A percentile compares a stretch with the other conserved stretches of the same genome.
phyloP scores from a whole-genome alignment of 495 filamentous ascomycete genomes.

The Talaromyces nanjingensis region DNA sequence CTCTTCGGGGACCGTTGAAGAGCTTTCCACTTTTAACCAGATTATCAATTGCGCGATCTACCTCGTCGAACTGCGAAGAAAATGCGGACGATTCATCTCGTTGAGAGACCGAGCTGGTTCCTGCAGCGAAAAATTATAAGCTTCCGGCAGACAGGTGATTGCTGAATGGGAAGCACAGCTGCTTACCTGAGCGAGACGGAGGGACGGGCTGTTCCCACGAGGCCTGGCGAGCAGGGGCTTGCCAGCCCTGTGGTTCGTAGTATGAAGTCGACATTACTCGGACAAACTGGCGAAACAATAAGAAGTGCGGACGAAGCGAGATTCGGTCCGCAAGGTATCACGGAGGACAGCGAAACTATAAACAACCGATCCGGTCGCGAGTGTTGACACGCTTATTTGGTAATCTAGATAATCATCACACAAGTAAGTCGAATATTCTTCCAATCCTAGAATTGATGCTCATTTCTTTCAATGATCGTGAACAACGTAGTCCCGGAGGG shows the following conservation, averaged over 20 bases:
- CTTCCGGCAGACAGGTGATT: constrained; percentile 24
- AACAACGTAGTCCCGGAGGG: neutral
- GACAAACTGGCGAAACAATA: neutral
- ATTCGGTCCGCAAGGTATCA: neutral
- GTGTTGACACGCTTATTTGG: neutral
- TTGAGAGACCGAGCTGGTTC: constrained; percentile 69
- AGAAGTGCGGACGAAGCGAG: neutral
- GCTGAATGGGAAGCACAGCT: constrained; percentile 9
- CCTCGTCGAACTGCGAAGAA: constrained; percentile 88
- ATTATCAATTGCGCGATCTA: constrained; percentile 93
- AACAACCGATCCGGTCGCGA: neutral
- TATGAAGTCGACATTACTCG: constrained; percentile 37
- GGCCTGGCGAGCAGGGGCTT: constrained; percentile 55
- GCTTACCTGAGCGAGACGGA: constrained; percentile 78
- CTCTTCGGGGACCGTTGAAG: constrained; percentile 74
- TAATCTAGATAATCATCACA: neutral
- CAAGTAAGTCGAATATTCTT: neutral
- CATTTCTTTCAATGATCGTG: neutral
- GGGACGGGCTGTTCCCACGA: constrained; percentile 82
- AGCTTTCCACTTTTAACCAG: constrained; percentile 92
- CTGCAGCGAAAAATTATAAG: constrained; percentile 31
- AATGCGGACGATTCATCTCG: constrained; percentile 77
- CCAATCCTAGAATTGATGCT: neutral
- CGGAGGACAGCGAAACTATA: neutral
- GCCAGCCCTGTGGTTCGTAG: constrained; percentile 85